Conservation (phyloP, 148 eudicot genomes). For the Rheum nobile region DNA sequence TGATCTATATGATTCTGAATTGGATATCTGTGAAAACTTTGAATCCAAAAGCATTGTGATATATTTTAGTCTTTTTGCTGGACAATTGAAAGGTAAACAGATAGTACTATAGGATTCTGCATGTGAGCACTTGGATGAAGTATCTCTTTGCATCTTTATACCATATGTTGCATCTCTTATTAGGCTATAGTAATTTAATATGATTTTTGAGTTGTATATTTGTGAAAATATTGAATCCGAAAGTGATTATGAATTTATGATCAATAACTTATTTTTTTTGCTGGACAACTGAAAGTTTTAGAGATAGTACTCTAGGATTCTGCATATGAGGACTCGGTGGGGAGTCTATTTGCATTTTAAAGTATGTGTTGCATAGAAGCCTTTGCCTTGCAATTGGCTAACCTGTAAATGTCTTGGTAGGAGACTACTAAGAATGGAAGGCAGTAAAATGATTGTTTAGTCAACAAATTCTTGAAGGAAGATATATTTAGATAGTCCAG, state of each 20-base stretch:
- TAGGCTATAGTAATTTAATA: too few relatives aligned
- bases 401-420: not conserved
- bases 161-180: too few relatives aligned
- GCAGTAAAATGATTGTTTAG: not conserved
- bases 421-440: not conserved
- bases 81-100: not conserved
- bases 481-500: not conserved
- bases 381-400: not conserved
- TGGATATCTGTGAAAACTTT: not conserved
- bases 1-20: not conserved
- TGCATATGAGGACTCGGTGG: not conserved
- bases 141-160: not conserved
- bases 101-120: not conserved
- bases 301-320: not conserved
- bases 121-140: not conserved
- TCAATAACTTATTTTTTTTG: not conserved
- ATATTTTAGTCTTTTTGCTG: not conserved
- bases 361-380: not conserved
- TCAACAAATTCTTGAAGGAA: not conserved
- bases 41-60: not conserved
- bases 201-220: too few relatives aligned
- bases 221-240: not conserved
- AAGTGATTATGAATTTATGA: not conserved
- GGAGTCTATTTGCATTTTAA: not conserved
- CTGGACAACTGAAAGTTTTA: not conserved